These are phyloP conservation scores for Tephrocybe sp. DNA, from an alignment of 768 basidiomycete genomes.

Conservation along the genomic window DNA sequence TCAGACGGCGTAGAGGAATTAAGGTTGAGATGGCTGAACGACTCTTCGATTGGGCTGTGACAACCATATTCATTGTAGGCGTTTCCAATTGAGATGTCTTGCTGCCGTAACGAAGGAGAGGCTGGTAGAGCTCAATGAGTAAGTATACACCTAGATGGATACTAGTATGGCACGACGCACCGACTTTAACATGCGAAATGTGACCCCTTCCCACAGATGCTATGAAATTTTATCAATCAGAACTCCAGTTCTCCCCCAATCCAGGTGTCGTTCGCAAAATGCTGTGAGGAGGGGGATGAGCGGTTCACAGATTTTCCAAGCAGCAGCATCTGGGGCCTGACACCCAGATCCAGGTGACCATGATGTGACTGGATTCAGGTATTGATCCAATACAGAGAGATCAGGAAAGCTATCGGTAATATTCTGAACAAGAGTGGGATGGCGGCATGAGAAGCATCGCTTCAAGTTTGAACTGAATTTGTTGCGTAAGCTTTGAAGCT, in stretches of 20 bases:
- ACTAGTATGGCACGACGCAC: not conserved
- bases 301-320: not conserved
- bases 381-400: not conserved
- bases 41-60: not conserved
- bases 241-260: not conserved
- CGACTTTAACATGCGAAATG: not conserved
- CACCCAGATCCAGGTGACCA: not conserved
- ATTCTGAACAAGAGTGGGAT: not conserved
- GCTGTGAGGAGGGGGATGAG: not conserved
- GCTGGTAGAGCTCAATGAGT: not conserved
- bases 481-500: not conserved
- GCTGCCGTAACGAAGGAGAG: not conserved
- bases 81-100: not conserved
- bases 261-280: not conserved
- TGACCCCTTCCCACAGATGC: not conserved
- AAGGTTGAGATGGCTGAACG: not conserved
- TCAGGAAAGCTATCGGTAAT: not conserved
- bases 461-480: not conserved
- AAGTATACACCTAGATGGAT: not conserved
- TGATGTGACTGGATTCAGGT: not conserved
- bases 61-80: not conserved
- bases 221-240: not conserved
- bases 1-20: not conserved
- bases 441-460: not conserved
- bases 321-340: not conserved